Evolutionary conservation across 805 yeast species (phyloP).

Genomic region (Myxozyma melibiosi): DNA sequence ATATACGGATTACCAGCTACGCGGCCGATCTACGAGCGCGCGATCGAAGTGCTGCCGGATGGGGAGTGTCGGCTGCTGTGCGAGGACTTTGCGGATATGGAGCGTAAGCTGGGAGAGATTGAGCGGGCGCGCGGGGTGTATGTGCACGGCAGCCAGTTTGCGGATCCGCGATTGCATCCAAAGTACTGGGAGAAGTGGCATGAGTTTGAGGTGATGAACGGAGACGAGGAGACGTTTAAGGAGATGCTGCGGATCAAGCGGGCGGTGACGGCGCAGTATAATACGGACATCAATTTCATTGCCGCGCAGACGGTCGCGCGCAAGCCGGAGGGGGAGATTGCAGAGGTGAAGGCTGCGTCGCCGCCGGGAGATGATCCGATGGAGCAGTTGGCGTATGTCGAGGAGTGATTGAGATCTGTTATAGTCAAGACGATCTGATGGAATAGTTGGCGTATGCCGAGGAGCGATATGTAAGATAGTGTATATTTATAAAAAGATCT

Average conservation of each 20-base stretch:
- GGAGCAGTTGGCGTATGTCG: constrained; percentile 2
- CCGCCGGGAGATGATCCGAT: neutral
- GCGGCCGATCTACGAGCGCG: constrained; percentile 55
- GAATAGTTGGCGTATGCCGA: constrained; percentile 1
- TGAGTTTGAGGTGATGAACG: constrained; percentile 68
- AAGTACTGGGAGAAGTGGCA: constrained; percentile 72
- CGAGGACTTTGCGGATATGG: constrained; percentile 59
- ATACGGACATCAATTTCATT: constrained; percentile 36
- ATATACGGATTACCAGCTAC: constrained; percentile 49
- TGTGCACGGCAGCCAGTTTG: constrained; percentile 54
- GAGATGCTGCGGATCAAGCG: constrained; percentile 70
- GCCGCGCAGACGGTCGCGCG: constrained; percentile 34
- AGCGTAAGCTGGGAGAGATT: constrained; percentile 54
- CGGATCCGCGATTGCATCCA: constrained; percentile 41
- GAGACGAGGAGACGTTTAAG: constrained; percentile 70
- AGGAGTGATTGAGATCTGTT: neutral
- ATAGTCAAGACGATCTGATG: constrained; percentile 4
- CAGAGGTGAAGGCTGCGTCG: neutral
- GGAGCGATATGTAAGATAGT: neutral
- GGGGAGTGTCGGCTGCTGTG: constrained; percentile 49
- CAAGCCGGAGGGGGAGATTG: constrained; percentile 1
- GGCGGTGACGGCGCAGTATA: constrained; percentile 41
- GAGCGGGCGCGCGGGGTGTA: constrained; percentile 65
- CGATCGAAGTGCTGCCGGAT: constrained; percentile 53
- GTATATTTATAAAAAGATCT: neutral